These are phyloP conservation scores for Byssoonygena ceratinophila DNA, from an alignment of 2,329 filamentous ascomycete genomes.

Conservation along the genomic window DNA sequence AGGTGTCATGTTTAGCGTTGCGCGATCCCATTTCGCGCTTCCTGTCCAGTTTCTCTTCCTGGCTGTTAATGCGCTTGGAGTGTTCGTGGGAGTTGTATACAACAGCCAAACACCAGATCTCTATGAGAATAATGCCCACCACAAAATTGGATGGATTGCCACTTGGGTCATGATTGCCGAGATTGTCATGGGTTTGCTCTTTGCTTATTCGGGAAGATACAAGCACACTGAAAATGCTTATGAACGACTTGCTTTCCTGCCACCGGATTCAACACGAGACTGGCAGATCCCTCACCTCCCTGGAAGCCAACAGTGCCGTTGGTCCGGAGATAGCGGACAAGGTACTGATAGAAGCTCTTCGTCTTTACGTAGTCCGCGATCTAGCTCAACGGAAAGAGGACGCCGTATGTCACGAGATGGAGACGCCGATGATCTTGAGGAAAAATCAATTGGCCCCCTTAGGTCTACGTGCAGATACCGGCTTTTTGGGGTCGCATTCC, in stretches of 20 bases:
- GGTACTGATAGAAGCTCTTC: slow-evolving; percentile 60
- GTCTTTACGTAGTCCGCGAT: slow-evolving; percentile 52
- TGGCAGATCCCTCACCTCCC: slow-evolving; percentile 36
- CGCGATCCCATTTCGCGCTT: slow-evolving; percentile 63
- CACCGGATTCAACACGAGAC: slow-evolving; percentile 46
- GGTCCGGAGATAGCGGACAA: slow-evolving; percentile 62
- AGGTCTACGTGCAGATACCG: slow-evolving; percentile 29
- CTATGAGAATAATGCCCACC: slow-evolving; percentile 78
- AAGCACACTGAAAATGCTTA: slow-evolving; percentile 26
- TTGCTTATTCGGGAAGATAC: slow-evolving; percentile 46
- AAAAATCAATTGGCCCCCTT: slow-evolving; percentile 38
- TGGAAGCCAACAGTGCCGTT: slow-evolving; percentile 40
- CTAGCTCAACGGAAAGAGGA: slow-evolving; percentile 50
- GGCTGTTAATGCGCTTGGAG: slow-evolving; percentile 50
- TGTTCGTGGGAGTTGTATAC: slow-evolving; percentile 60
- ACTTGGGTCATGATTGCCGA: slow-evolving; percentile 64
- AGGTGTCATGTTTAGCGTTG: slow-evolving; percentile 81
- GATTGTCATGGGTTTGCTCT: slow-evolving; percentile 56
- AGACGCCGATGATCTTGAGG: slow-evolving; percentile 43
- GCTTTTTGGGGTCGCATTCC: slow-evolving; percentile 39
- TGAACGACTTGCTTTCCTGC: slow-evolving; percentile 52
- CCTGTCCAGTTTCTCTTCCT: slow-evolving; percentile 59
- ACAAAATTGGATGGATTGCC: slow-evolving; percentile 75
- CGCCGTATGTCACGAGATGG: slow-evolving; percentile 29
- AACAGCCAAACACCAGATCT: slow-evolving; percentile 73